Evolutionary conservation across 805 yeast genomes (phyloP), one percentile per base, ranked within the genome.

Genomic region (Hanseniaspora guilliermondii): DNA sequence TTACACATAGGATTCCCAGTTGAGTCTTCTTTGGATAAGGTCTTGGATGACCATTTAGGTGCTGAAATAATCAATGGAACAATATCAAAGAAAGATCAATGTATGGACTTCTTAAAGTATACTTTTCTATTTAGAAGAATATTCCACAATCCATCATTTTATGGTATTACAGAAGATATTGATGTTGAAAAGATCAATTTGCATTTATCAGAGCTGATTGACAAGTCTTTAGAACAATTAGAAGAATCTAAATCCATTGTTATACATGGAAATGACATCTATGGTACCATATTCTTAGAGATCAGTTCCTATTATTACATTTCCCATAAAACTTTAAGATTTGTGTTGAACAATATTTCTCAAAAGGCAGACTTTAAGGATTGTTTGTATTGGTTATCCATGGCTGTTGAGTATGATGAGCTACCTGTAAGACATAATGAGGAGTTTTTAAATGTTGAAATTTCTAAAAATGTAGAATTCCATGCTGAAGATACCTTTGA

Each of bases 11-110:
- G 94, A 61, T 95, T 87, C 65, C 96, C 99, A 0, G 93, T 93
- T 45, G 99, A 93, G 65, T 87, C 96, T 0, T 79, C 82, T 52
- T 70, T 93, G 44, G 75, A 81, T 57, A 83, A 77, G 1, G 87
- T 85, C 58, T 68, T 93, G 36, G 89, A 87, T 42, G 98, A 93
- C 63, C 93, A 91, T 62, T 74, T 93, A 63, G 94, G 94, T 68
- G 99, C 99, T 0, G 99, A 93, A 67, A 87, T 94, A 32, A 81
- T 96, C 0, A 71, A 93, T 21, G 98, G 98, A 0, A 87, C 95
- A 0, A 96, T 93, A 4, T 84, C 95, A 1, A 87, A 80, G 58
- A 80, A 89, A 33, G 95, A 87, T 44, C 97, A 93, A 66, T 98
- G 93, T 44, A 82, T 93, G 2, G 87, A 84, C 57, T 93, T 97